These are phyloP conservation scores for Hymenoscyphus fructigenus DNA, from an alignment of 2,329 filamentous ascomycete genomes.

Conservation along the genomic window DNA sequence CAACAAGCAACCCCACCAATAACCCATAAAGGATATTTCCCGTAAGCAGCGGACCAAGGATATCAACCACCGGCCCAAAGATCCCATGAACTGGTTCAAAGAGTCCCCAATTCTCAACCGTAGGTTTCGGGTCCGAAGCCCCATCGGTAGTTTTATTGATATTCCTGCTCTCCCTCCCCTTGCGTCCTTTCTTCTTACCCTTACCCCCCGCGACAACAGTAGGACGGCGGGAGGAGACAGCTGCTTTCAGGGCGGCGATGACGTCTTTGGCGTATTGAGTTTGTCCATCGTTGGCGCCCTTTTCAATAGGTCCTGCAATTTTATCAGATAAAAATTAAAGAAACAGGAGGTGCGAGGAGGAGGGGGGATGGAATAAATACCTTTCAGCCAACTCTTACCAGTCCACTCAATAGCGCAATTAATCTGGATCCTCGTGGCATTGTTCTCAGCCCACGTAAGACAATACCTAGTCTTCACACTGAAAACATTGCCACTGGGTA, in stretches of 20 bases:
- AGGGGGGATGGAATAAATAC: no score
- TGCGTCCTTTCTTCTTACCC: constrained; percentile 51
- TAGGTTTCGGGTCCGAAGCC: constrained; percentile 36
- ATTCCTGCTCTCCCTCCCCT: constrained; percentile 46
- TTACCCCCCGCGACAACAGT: constrained; percentile 51
- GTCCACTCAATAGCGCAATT: constrained; percentile 94
- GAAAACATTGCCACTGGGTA: constrained; percentile 91
- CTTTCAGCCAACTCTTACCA: constrained; percentile 97
- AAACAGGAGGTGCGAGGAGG: background rate
- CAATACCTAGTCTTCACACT: constrained; percentile 92
- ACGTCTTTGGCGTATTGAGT: constrained; percentile 78
- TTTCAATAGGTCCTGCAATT: constrained; percentile 83
- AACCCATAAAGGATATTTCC: constrained; percentile 77
- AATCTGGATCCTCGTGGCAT: constrained; percentile 79
- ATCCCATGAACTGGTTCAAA: constrained; percentile 75
- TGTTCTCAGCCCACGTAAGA: constrained; percentile 85
- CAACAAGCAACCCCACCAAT: constrained; percentile 69
- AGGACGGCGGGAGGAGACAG: constrained; percentile 65
- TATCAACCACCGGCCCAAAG: constrained; percentile 67
- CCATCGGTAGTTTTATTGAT: constrained; percentile 40
- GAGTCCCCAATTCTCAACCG: constrained; percentile 65
- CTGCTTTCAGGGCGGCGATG: constrained; percentile 69
- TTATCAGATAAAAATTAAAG: constrained; percentile 8
- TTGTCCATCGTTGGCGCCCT: constrained; percentile 90
- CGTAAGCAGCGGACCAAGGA: constrained; percentile 69